Evolutionary conservation across 306 rosid species (phyloP).

Genomic region (Fragaria vesca): DNA sequence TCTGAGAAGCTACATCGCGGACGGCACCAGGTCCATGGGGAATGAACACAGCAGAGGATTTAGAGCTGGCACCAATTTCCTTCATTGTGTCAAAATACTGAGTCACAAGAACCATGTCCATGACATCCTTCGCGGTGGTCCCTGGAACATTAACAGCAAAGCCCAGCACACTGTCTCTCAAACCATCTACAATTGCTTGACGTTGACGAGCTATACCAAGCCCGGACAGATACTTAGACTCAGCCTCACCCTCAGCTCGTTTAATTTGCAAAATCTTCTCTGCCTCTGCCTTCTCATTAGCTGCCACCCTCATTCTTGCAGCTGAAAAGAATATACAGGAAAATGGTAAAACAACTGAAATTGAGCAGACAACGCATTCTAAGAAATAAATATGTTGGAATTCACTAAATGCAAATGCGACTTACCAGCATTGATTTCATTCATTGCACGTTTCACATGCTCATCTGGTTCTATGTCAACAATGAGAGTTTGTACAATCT

Average conservation of each 20-base stretch:
- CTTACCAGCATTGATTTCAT: slow-evolving; percentile 92
- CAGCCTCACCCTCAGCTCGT: slow-evolving; percentile 96
- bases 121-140: slow-evolving; percentile 83
- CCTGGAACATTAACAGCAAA: slow-evolving; percentile 91
- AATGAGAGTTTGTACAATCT: slow-evolving; percentile 91
- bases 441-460: slow-evolving; percentile 94
- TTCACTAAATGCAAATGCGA: neutral
- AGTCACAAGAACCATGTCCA: slow-evolving; percentile 98
- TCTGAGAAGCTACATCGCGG: slow-evolving; percentile 77
- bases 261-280: slow-evolving; percentile 87
- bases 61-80: slow-evolving; percentile 89
- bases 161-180: slow-evolving; percentile 89
- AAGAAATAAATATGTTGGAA: neutral
- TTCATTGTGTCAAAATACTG: slow-evolving; percentile 97
- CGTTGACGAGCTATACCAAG: slow-evolving; percentile 94
- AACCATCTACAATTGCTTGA: slow-evolving; percentile 92
- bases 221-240: slow-evolving; percentile 83
- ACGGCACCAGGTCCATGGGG: slow-evolving; percentile 99
- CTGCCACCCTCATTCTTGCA: slow-evolving; percentile 87
- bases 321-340: slow-evolving; percentile 43
- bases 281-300: slow-evolving; percentile 93
- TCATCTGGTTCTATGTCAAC: slow-evolving; percentile 87
- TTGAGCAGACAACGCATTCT: neutral
- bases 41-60: slow-evolving; percentile 90
- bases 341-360: neutral